Percentiles rank a stretch among this genome's conserved stretches.
These are phyloP conservation scores for Pseudogymnoascus sp. DNA, from an alignment of 2,329 filamentous ascomycete genomes.

Conservation along the genomic window DNA sequence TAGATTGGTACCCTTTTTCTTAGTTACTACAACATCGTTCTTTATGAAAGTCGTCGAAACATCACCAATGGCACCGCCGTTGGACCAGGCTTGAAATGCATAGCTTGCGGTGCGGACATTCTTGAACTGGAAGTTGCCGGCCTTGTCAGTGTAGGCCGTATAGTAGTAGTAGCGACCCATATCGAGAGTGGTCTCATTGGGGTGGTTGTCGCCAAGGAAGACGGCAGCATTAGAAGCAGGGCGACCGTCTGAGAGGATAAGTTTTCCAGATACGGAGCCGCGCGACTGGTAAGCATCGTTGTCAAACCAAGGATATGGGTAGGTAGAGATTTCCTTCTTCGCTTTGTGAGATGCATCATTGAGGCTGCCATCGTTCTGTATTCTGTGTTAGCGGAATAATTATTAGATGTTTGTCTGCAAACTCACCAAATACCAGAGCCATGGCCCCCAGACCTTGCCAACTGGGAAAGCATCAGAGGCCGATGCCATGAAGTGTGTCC, in stretches of 20 bases:
- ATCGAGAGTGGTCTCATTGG: constrained; percentile 40
- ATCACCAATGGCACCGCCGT: constrained; percentile 38
- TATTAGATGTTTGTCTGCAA: background rate
- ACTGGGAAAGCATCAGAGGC: constrained; percentile 32
- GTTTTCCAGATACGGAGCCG: constrained; percentile 38
- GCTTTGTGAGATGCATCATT: constrained; percentile 36
- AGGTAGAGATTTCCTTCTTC: constrained; percentile 36
- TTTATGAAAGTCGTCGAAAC: constrained; percentile 39
- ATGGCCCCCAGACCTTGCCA: constrained; percentile 40
- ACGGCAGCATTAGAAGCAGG: constrained; percentile 42
- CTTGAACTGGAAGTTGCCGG: constrained; percentile 38
- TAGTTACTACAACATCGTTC: constrained; percentile 35
- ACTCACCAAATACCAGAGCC: constrained; percentile 36
- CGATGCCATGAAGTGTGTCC: constrained; percentile 40
- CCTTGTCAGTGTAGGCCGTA: constrained; percentile 37
- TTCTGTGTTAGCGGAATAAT: background rate
- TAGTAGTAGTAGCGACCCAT: constrained; percentile 45
- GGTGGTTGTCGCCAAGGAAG: constrained; percentile 43
- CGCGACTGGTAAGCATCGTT: constrained; percentile 42
- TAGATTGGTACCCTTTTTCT: constrained; percentile 32
- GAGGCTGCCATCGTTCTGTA: constrained; percentile 40
- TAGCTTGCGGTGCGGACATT: constrained; percentile 40
- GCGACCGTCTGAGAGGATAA: constrained; percentile 41
- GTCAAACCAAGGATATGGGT: constrained; percentile 45
- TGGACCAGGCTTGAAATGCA: constrained; percentile 44